Percentiles rank a stretch among this genome's conserved stretches.
phyloP scores from a whole-genome alignment of 352 stramenopile species.

The Phytophthora colocasiae region DNA sequence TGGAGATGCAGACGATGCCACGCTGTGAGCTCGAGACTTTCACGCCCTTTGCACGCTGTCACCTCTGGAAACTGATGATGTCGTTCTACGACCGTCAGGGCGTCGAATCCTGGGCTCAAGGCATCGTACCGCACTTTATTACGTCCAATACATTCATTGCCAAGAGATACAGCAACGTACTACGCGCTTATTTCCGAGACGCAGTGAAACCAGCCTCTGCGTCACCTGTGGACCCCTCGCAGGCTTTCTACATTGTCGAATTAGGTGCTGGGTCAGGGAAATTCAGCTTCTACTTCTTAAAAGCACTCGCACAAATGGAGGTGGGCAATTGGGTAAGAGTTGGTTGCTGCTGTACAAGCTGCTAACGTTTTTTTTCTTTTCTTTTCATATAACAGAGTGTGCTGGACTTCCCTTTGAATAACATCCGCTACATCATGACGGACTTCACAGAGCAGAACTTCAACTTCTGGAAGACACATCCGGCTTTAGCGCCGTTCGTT shows the following conservation, averaged over 20 bases:
- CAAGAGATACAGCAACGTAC: conserved; percentile 85
- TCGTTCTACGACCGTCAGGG: conserved; percentile 92
- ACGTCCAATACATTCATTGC: conserved; percentile 96
- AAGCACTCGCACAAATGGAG: conserved; percentile 77
- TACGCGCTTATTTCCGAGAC: conserved; percentile 76
- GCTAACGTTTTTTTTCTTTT: background rate
- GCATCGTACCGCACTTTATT: conserved; percentile 97
- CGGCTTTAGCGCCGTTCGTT: conserved; percentile 86
- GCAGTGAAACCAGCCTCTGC: conserved; percentile 38
- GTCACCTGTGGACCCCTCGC: conserved; percentile 64
- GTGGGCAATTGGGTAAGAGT: conserved; percentile 17
- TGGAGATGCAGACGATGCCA: conserved; percentile 34
- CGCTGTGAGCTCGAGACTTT: conserved; percentile 91
- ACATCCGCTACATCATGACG: conserved; percentile 96
- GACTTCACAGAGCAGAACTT: conserved; percentile 95
- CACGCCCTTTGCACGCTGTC: conserved; percentile 86
- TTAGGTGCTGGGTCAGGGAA: conserved; percentile 93
- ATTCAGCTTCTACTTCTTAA: conserved; percentile 96
- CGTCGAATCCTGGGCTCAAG: conserved; percentile 90
- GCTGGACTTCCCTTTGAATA: conserved; percentile 88
- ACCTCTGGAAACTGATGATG: conserved; percentile 96
- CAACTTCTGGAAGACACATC: conserved; percentile 94
- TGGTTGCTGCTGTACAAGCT: background rate
- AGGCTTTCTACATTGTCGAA: conserved; percentile 96
- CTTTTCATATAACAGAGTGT: conserved; percentile 40